Percentiles rank a stretch among this genome's conserved stretches.
phyloP scores from a whole-genome alignment of 331 rosid species.

The Malus hybrid region DNA sequence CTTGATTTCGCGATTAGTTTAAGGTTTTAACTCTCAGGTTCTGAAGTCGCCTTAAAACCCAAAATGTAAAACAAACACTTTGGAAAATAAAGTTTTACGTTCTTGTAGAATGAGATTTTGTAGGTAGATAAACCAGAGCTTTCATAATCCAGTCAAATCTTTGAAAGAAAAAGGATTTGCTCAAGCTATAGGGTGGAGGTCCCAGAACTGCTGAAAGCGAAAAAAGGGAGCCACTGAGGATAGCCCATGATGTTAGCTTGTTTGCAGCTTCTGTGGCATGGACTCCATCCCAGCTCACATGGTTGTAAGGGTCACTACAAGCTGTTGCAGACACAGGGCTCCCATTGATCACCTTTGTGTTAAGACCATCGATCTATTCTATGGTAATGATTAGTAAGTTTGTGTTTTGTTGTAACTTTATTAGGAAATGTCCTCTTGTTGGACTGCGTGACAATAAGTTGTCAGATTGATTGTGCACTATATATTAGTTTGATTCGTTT shows the following conservation, averaged over 20 bases:
- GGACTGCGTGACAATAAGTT: too few species aligned
- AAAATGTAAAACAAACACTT: neutral
- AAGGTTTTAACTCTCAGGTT: neutral
- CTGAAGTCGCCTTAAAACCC: neutral
- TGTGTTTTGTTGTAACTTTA: too few species aligned
- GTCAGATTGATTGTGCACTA: too few species aligned
- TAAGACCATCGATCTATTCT: too few species aligned
- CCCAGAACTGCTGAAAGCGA: slow-evolving; percentile 41
- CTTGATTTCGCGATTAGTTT: neutral
- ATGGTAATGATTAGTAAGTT: too few species aligned
- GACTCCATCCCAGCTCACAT: slow-evolving; percentile 90
- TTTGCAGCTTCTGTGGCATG: slow-evolving; percentile 89
- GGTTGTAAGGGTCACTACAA: slow-evolving; percentile 61
- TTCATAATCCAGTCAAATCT: neutral
- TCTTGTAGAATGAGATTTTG: neutral
- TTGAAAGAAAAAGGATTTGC: neutral
- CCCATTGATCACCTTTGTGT: slow-evolving; percentile 40
- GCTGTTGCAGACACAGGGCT: slow-evolving; percentile 55
- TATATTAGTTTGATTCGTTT: too few species aligned
- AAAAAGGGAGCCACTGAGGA: slow-evolving; percentile 65
- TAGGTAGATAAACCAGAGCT: too few species aligned
- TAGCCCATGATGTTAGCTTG: slow-evolving; percentile 54
- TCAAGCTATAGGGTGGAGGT: slow-evolving; percentile 44
- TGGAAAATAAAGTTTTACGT: neutral
- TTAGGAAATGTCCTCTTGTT: too few species aligned